Evolutionary conservation across 495 filamentous ascomycete genomes (phyloP).

Genomic region (Bathelium albidoporum): DNA sequence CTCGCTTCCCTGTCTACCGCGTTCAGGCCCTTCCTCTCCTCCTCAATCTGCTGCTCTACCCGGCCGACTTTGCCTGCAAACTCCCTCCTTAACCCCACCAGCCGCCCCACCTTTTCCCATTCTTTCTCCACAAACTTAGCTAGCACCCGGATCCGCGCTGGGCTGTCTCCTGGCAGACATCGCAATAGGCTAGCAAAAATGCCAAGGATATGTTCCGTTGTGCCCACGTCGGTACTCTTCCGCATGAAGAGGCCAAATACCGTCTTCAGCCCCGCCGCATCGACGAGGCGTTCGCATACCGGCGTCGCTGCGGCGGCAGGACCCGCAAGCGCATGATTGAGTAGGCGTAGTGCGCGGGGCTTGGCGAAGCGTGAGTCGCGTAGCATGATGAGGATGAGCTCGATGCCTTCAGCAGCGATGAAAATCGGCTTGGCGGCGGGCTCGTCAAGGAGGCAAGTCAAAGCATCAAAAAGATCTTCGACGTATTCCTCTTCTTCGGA

Average conservation of each 20-base stretch:
- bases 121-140: slow-evolving; percentile 75
- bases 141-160: slow-evolving; percentile 68
- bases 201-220: slow-evolving; percentile 76
- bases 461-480: slow-evolving; percentile 79
- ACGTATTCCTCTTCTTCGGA: slow-evolving; percentile 90
- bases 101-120: slow-evolving; percentile 49
- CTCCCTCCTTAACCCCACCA: slow-evolving; percentile 60
- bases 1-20: slow-evolving; percentile 52
- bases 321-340: slow-evolving; percentile 74
- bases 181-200: slow-evolving; percentile 82
- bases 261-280: slow-evolving; percentile 75
- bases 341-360: slow-evolving; percentile 58
- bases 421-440: slow-evolving; percentile 69
- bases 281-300: slow-evolving; percentile 67
- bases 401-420: slow-evolving; percentile 81
- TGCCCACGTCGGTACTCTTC: slow-evolving; percentile 47
- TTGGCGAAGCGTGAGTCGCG: slow-evolving; percentile 73
- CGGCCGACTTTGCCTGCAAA: slow-evolving; percentile 54
- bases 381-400: slow-evolving; percentile 85
- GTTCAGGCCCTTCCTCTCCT: slow-evolving; percentile 33
- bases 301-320: slow-evolving; percentile 34
- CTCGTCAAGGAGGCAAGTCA: slow-evolving; percentile 72
- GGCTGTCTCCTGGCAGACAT: slow-evolving; percentile 63
- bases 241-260: slow-evolving; percentile 87
- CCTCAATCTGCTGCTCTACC: slow-evolving; percentile 59